These are phyloP conservation scores for Plasmodium knowlesi DNA, from an alignment of 169 alveolate species.

Conservation along the genomic window DNA sequence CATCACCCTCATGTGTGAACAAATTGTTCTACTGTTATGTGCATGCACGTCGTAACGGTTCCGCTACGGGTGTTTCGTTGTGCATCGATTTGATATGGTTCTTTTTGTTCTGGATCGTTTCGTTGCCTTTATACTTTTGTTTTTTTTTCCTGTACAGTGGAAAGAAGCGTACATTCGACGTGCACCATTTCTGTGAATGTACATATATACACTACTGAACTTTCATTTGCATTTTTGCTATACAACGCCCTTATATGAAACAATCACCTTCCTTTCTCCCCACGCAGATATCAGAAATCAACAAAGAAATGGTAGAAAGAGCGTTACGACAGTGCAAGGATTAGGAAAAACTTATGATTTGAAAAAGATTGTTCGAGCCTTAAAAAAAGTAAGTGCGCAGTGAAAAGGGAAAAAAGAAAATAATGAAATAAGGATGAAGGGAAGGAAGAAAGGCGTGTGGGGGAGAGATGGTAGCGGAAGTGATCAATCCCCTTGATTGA, in stretches of 20 bases:
- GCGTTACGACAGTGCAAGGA: conserved; percentile 95
- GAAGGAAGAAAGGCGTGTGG: not conserved
- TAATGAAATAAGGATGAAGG: not conserved
- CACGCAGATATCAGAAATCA: conserved; percentile 89
- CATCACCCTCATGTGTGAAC: not conserved
- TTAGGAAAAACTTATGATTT: conserved; percentile 91
- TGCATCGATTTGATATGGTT: not conserved
- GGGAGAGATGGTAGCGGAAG: not conserved
- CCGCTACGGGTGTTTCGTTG: not conserved
- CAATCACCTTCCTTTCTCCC: not conserved
- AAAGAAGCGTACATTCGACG: not conserved
- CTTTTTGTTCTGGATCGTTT: not conserved
- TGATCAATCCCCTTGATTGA: not conserved
- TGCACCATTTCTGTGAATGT: not conserved
- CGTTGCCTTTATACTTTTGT: not conserved
- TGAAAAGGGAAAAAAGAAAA: not conserved
- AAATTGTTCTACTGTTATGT: not conserved
- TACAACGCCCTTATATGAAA: not conserved
- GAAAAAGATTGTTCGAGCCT: conserved; percentile 93
- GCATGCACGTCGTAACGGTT: not conserved
- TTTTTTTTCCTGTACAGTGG: not conserved
- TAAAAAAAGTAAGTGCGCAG: conserved; percentile 85
- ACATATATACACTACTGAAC: not conserved
- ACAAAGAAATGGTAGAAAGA: conserved; percentile 95
- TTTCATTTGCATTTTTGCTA: not conserved